Percentiles rank a stretch among this genome's conserved stretches.
These are phyloP conservation scores for Aspergillus sclerotioniger DNA, from an alignment of 495 filamentous ascomycete genomes.

Conservation along the genomic window DNA sequence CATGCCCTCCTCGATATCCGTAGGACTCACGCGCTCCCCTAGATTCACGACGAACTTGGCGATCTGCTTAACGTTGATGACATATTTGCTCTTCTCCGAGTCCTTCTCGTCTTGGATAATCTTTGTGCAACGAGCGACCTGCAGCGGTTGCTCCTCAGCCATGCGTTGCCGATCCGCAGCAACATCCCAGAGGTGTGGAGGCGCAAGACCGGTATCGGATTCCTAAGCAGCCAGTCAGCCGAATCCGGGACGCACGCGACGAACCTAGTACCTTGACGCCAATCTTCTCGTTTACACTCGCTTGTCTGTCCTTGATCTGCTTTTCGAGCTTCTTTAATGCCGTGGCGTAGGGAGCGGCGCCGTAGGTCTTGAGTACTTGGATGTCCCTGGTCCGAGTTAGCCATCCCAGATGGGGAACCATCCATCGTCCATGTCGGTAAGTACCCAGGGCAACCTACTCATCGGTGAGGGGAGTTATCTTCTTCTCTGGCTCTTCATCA, in stretches of 20 bases:
- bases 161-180: constrained; percentile 97
- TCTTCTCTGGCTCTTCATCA: constrained; percentile 97
- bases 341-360: constrained; percentile 90
- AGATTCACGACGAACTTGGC: constrained; percentile 99
- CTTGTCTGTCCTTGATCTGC: constrained; percentile 96
- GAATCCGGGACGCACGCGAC: neutral
- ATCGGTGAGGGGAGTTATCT: constrained; percentile 93
- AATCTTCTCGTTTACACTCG: constrained; percentile 97
- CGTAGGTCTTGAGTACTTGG: constrained; percentile 98
- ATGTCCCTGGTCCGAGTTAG: constrained; percentile 71
- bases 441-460: constrained; percentile 55
- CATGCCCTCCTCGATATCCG: constrained; percentile 99
- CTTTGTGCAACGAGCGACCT: constrained; percentile 98
- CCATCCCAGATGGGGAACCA: constrained; percentile 6
- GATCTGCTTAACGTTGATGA: constrained; percentile 99
- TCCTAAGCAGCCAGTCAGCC: constrained; percentile 57
- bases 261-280: constrained; percentile 59
- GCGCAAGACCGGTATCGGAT: constrained; percentile 96
- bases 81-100: constrained; percentile 97
- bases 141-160: constrained; percentile 95
- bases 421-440: neutral
- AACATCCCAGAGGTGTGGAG: constrained; percentile 98
- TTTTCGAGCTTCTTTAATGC: constrained; percentile 94
- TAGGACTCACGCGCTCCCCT: constrained; percentile 93
- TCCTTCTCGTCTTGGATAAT: constrained; percentile 98